Evolutionary conservation across 2,329 filamentous ascomycete genomes (phyloP).

Genomic region (Cytospora piceicola): DNA sequence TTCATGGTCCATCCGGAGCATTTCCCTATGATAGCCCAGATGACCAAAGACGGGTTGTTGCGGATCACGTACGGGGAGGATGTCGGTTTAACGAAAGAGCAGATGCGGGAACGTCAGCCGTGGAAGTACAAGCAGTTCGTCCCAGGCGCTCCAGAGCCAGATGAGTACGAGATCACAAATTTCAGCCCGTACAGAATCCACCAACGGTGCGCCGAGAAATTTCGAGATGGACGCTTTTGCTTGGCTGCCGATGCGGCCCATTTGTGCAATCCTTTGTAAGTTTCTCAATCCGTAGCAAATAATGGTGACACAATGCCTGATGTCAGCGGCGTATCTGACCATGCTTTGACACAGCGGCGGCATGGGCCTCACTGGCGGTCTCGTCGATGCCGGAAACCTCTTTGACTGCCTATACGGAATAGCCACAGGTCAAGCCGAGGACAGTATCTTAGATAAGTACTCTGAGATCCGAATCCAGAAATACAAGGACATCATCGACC

Average conservation of each 20-base stretch:
- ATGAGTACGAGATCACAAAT: slow-evolving; percentile 51
- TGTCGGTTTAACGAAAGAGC: slow-evolving; percentile 46
- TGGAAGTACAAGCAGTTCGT: slow-evolving; percentile 51
- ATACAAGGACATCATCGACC: slow-evolving; percentile 34
- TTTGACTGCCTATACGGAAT: slow-evolving; percentile 51
- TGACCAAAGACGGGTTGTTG: slow-evolving; percentile 54
- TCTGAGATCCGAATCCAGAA: slow-evolving; percentile 44
- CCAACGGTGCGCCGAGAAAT: slow-evolving; percentile 52
- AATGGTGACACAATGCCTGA: neutral
- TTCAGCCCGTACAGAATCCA: slow-evolving; percentile 56
- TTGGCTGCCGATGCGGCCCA: slow-evolving; percentile 58
- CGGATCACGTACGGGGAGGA: slow-evolving; percentile 57
- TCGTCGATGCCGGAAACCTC: slow-evolving; percentile 52
- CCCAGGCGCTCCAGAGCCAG: slow-evolving; percentile 53
- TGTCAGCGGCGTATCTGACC: neutral
- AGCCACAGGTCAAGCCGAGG: slow-evolving; percentile 42
- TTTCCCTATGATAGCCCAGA: slow-evolving; percentile 54
- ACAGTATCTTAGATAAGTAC: slow-evolving; percentile 47
- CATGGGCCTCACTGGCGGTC: slow-evolving; percentile 52
- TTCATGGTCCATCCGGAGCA: slow-evolving; percentile 58
- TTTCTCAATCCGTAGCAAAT: slow-evolving; percentile 4
- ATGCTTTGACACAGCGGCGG: slow-evolving; percentile 35
- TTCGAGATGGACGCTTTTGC: slow-evolving; percentile 52
- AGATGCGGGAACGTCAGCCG: slow-evolving; percentile 49
- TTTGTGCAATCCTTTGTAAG: slow-evolving; percentile 55